Conservation (phyloP, 2,329 filamentous ascomycete species). For the Talaromyces piceae region DNA sequence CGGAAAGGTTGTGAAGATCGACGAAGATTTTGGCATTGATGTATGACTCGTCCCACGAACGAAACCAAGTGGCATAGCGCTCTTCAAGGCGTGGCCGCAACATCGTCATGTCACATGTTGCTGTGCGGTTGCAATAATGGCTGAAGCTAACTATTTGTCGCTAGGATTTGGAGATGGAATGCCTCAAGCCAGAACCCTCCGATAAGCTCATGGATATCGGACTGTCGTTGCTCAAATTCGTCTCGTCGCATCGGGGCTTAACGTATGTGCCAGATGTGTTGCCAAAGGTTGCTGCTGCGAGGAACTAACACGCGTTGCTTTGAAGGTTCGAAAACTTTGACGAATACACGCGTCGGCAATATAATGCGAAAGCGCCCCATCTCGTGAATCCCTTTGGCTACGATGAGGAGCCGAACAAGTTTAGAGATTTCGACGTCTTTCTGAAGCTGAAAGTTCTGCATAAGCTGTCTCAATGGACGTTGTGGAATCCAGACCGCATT, state of each 20-base stretch:
- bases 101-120: neutral
- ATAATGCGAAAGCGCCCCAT: constrained; percentile 65
- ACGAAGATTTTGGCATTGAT: constrained; percentile 82
- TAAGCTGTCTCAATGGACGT: constrained; percentile 80
- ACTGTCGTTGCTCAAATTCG: constrained; percentile 78
- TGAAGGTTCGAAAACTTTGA: constrained; percentile 72
- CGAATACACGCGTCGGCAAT: constrained; percentile 86
- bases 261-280: constrained; percentile 57
- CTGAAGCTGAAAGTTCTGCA: constrained; percentile 74
- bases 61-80: neutral
- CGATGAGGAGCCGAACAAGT: constrained; percentile 64
- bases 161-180: constrained; percentile 83
- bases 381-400: constrained; percentile 76
- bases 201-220: constrained; percentile 72
- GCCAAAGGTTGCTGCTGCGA: neutral
- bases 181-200: constrained; percentile 67
- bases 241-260: constrained; percentile 86
- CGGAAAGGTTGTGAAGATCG: constrained; percentile 80
- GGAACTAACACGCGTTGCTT: neutral
- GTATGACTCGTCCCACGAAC: constrained; percentile 52
- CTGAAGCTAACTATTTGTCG: neutral
- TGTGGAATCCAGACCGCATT: constrained; percentile 79
- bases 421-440: constrained; percentile 73
- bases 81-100: neutral
- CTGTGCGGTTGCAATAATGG: neutral